Evolutionary conservation across 345 rosid species (phyloP).

Genomic region (Brassica juncea): DNA sequence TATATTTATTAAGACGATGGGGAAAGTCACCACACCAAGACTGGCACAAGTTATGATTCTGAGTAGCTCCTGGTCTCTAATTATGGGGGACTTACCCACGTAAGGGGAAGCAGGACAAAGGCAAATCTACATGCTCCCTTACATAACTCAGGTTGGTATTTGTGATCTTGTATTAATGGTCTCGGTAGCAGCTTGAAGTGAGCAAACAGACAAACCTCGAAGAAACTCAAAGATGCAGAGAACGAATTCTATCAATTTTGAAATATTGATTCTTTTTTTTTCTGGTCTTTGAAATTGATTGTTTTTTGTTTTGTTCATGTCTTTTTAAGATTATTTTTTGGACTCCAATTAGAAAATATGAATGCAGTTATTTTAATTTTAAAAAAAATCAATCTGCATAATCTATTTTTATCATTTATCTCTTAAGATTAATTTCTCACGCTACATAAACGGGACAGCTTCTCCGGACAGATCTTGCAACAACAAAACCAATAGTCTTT

Average conservation of each 20-base stretch:
- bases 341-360: not conserved
- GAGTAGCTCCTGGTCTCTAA: conserved; percentile 16
- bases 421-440: not conserved
- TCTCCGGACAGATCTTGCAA: not conserved
- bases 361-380: not conserved
- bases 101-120: conserved; percentile 17
- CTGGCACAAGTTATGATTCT: conserved; percentile 69
- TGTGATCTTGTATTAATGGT: not conserved
- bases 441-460: not conserved
- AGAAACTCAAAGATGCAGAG: conserved; percentile 19
- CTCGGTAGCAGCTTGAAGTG: conserved; percentile 33
- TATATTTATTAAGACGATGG: conserved; percentile 73
- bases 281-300: not conserved
- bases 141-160: conserved; percentile 20
- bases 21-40: conserved; percentile 92
- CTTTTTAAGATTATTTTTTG: not conserved
- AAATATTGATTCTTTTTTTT: not conserved
- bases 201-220: conserved; percentile 3
- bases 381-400: not conserved
- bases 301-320: not conserved
- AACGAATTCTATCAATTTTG: not conserved
- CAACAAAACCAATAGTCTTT: not conserved
- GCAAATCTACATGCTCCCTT: conserved; percentile 16
- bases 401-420: not conserved
- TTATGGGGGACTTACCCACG: not conserved